Percentiles rank a stretch among this genome's conserved stretches.
Evolutionary conservation across 2,329 filamentous ascomycete genomes (phyloP).

Genomic region (Fusarium globosum): DNA sequence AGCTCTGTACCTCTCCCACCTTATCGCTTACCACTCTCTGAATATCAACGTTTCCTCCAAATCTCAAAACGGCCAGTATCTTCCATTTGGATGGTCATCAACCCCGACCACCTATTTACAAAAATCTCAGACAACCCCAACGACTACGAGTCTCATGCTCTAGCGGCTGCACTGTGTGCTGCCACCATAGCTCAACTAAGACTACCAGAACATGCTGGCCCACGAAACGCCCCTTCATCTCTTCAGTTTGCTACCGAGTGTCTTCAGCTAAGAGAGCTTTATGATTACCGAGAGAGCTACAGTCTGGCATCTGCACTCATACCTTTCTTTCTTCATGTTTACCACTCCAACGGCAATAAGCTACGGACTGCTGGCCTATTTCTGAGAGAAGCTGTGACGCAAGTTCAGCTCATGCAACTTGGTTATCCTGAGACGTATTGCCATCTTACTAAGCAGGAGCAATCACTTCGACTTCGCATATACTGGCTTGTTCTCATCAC

Average conservation of each 20-base stretch:
- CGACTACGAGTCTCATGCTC: constrained; percentile 39
- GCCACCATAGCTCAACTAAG: constrained; percentile 44
- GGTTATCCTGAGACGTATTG: constrained; percentile 36
- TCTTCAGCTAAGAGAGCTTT: constrained; percentile 31
- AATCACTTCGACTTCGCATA: constrained; percentile 33
- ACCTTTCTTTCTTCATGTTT: constrained; percentile 46
- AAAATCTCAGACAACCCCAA: constrained; percentile 22
- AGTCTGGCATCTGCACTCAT: constrained; percentile 36
- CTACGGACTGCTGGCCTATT: constrained; percentile 41
- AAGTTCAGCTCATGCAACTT: constrained; percentile 39
- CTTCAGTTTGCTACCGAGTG: constrained; percentile 34
- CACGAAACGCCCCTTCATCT: constrained; percentile 24
- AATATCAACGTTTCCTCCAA: constrained; percentile 36
- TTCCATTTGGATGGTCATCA: constrained; percentile 43
- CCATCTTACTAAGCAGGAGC: constrained; percentile 22
- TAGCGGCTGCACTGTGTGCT: constrained; percentile 43
- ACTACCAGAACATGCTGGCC: constrained; percentile 37
- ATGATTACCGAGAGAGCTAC: constrained; percentile 41
- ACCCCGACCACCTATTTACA: constrained; percentile 29
- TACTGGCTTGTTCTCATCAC: constrained; percentile 45
- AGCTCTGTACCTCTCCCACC: not conserved
- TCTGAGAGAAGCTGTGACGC: constrained; percentile 41
- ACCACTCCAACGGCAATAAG: constrained; percentile 45
- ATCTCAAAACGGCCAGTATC: constrained; percentile 36
- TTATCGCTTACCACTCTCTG: constrained; percentile 29